These are phyloP conservation scores for Candida railenensis DNA, from an alignment of 805 yeast species.

Conservation along the genomic window DNA sequence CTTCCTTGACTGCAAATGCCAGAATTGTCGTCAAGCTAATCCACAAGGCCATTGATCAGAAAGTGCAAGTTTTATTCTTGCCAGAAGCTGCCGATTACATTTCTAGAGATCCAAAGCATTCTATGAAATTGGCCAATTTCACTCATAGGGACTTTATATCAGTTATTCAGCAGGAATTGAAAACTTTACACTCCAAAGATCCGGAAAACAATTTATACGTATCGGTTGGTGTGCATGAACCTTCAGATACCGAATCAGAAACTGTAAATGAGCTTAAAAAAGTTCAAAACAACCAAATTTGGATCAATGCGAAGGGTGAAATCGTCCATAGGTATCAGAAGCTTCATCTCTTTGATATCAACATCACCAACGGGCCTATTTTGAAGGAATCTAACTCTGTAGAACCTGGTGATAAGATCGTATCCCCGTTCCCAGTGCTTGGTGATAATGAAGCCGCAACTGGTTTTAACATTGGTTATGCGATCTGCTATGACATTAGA, in stretches of 20 bases:
- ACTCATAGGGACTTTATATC: constrained; percentile 38
- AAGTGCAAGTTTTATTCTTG: constrained; percentile 71
- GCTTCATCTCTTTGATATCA: constrained; percentile 86
- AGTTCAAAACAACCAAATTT: constrained; percentile 71
- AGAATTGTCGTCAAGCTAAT: constrained; percentile 58
- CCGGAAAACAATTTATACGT: constrained; percentile 46
- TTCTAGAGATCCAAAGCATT: constrained; percentile 66
- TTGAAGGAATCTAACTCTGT: constrained; percentile 76
- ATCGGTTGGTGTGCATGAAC: constrained; percentile 88
- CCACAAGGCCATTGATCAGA: constrained; percentile 55
- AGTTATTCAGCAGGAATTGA: constrained; percentile 48
- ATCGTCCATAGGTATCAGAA: constrained; percentile 75
- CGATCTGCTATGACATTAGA: constrained; percentile 83
- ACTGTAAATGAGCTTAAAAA: constrained; percentile 11
- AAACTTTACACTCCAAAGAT: constrained; percentile 19
- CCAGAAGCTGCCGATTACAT: constrained; percentile 95
- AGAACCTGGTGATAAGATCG: constrained; percentile 65
- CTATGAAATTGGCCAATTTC: constrained; percentile 53
- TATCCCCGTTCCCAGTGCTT: constrained; percentile 58
- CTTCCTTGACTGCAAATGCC: constrained; percentile 60
- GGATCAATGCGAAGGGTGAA: constrained; percentile 65
- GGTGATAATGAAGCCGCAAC: constrained; percentile 30
- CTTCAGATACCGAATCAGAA: constrained; percentile 40
- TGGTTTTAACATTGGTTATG: constrained; percentile 55
- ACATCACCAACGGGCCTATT: constrained; percentile 77